These are phyloP conservation scores for Clavispora phyllophila DNA, from an alignment of 805 yeast species.

Conservation along the genomic window DNA sequence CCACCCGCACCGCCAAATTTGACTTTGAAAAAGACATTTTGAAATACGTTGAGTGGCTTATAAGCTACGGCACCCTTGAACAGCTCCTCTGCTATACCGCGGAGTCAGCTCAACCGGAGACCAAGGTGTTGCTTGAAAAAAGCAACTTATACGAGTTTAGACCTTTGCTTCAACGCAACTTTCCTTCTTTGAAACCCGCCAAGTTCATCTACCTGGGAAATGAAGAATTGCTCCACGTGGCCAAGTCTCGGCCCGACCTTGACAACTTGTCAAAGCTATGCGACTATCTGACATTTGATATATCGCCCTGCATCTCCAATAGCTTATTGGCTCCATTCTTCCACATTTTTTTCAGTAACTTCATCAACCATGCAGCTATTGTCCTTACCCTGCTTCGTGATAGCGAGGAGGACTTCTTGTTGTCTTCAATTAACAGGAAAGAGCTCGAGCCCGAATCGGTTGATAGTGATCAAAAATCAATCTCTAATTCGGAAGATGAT, in stretches of 20 bases:
- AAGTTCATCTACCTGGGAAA: constrained; percentile 49
- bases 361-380: constrained; percentile 61
- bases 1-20: constrained; percentile 35
- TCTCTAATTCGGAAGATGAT: neutral
- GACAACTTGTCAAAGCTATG: constrained; percentile 28
- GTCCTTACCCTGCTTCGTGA: constrained; percentile 64
- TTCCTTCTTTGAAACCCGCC: constrained; percentile 52
- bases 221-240: constrained; percentile 24
- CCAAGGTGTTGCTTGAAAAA: constrained; percentile 33
- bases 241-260: constrained; percentile 21
- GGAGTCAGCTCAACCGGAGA: constrained; percentile 42
- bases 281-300: constrained; percentile 17
- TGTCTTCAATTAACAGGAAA: constrained; percentile 40
- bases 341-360: constrained; percentile 48
- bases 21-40: constrained; percentile 56
- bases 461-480: neutral
- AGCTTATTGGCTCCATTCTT: constrained; percentile 35
- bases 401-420: constrained; percentile 65
- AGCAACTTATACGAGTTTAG: constrained; percentile 61
- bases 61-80: constrained; percentile 67
- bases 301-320: constrained; percentile 22
- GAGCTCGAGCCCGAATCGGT: constrained; percentile 35
- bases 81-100: constrained; percentile 58
- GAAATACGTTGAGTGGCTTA: constrained; percentile 52
- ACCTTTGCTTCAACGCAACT: constrained; percentile 58